Conservation (phyloP, 1,284 basidiomycete species). For the Ustilago hordei region DNA sequence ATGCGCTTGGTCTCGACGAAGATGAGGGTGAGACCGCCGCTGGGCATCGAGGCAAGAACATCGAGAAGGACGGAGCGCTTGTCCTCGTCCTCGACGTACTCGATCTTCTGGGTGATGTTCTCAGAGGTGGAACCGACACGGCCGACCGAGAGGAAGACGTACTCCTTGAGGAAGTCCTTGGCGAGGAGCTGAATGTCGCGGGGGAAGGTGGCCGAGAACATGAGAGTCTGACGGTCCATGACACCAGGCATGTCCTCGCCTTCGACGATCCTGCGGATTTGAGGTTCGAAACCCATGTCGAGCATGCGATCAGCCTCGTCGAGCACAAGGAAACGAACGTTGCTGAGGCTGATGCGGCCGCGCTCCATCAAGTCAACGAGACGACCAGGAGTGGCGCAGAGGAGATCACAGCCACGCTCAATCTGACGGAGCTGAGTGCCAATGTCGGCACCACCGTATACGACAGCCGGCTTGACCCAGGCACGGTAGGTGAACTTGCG, state of each 20-base stretch:
- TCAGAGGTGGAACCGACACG: constrained; percentile 98
- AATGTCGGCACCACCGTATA: constrained; percentile 99
- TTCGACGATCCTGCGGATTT: constrained; percentile 97
- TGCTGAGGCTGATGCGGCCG: constrained; percentile 93
- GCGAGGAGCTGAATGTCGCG: constrained; percentile 98
- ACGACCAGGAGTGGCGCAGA: constrained; percentile 98
- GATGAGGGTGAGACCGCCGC: constrained; percentile 87
- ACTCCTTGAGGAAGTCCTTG: constrained; percentile 83
- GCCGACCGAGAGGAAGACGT: constrained; percentile 98
- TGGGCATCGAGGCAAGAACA: constrained; percentile 82
- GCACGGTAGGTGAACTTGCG: constrained; percentile 99
- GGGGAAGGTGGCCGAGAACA: constrained; percentile 99
- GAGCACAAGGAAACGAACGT: constrained; percentile 96
- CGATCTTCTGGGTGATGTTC: constrained; percentile 98
- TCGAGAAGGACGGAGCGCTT: constrained; percentile 97
- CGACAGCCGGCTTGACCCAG: constrained; percentile 98
- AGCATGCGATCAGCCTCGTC: constrained; percentile 99
- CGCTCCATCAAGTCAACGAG: constrained; percentile 98
- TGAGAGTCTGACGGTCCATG: constrained; percentile 93
- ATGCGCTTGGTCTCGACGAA: constrained; percentile 99
- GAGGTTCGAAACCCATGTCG: constrained; percentile 99
- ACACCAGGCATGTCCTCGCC: constrained; percentile 98
- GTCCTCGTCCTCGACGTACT: constrained; percentile 97
- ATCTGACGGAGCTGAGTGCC: constrained; percentile 91
- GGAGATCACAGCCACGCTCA: constrained; percentile 95